Evolutionary conservation across 805 yeast genomes (phyloP), one percentile per base, ranked within the genome.

Genomic region (Ogataea populi-albae): DNA sequence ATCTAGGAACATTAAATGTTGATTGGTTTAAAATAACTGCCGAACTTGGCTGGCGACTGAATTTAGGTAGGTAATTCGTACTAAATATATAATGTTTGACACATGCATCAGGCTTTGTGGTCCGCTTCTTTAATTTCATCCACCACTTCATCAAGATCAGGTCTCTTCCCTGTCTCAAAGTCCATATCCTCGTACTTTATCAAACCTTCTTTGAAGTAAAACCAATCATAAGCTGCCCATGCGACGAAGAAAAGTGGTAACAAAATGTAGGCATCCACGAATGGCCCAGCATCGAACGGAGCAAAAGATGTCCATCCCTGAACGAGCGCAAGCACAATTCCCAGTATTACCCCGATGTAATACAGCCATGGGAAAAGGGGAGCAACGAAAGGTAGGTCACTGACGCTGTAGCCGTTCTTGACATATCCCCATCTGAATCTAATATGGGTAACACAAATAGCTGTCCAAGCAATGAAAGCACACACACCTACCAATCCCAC

Each of bases 271-370:
- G 79, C 74, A 53, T 79, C 86, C 27, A 73, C 66, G 47, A 73
- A 73, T 31, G 47, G 47, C 14, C 77, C 79, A 3, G 77, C 75
- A 19, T 63, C 59, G 45, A 76, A 79, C 1, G 85, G 86, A 32
- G 65, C 65, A 43, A 79, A 71, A 26, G 68, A 62, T 0, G 79
- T 64, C 83, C 84, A 79, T 3, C 84, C 83, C 54, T 79, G 85
- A 14, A 77, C 89, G 35, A 74, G 75, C 32, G 84, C 88, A 24
- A 72, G 68, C 38, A 77, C 81, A 1, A 73, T 82, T 26, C 95
- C 96, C 7, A 68, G 39, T 9, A 42, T 34, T 30, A 70, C 58
- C 4, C 73, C 73, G 48, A 68, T 23, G 45, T 63, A 68, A 6
- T 71, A 53, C 14, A 66, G 69, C 47, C 57, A 70, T 17, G 77